These are phyloP conservation scores for Hypoxylon sp. DNA, from an alignment of 2,329 filamentous ascomycete genomes.

Conservation along the genomic window DNA sequence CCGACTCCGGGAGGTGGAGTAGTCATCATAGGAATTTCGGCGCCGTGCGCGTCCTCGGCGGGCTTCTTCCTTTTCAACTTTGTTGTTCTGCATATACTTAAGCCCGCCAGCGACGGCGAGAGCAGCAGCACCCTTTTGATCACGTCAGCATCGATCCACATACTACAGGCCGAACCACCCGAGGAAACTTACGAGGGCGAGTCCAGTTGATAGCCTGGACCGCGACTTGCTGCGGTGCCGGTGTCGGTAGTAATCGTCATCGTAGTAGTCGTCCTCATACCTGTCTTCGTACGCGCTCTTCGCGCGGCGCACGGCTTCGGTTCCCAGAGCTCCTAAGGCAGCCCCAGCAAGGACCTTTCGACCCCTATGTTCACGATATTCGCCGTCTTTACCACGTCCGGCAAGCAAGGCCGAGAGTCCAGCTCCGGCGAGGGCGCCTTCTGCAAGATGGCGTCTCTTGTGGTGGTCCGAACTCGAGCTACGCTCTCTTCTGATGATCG, in stretches of 20 bases:
- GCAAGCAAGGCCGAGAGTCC: conserved; percentile 67
- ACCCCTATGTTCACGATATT: conserved; percentile 59
- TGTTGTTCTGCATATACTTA: conserved; percentile 69
- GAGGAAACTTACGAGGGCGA: conserved; percentile 61
- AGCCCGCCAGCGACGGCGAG: conserved; percentile 70
- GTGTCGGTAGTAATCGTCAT: conserved; percentile 50
- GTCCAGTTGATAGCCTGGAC: conserved; percentile 63
- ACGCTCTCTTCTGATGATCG: conserved; percentile 58
- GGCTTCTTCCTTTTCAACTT: conserved; percentile 66
- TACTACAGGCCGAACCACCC: neutral
- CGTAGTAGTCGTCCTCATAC: conserved; percentile 47
- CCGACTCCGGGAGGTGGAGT: conserved; percentile 56
- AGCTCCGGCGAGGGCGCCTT: conserved; percentile 70
- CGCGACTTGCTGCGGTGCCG: conserved; percentile 49
- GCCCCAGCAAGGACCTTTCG: conserved; percentile 68
- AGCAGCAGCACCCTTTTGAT: conserved; percentile 59
- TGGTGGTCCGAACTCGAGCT: conserved; percentile 59
- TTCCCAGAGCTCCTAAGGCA: conserved; percentile 68
- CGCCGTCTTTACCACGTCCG: conserved; percentile 60
- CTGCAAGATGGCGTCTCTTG: conserved; percentile 67
- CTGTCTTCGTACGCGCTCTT: conserved; percentile 66
- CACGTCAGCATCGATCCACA: conserved; percentile 6
- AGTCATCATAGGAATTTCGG: conserved; percentile 54
- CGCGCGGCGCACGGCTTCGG: conserved; percentile 66
- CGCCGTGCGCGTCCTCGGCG: conserved; percentile 63